Percentiles rank a stretch among this genome's conserved stretches.
Conservation (phyloP, 148 eudicot genomes). For the Cornus kousa region DNA sequence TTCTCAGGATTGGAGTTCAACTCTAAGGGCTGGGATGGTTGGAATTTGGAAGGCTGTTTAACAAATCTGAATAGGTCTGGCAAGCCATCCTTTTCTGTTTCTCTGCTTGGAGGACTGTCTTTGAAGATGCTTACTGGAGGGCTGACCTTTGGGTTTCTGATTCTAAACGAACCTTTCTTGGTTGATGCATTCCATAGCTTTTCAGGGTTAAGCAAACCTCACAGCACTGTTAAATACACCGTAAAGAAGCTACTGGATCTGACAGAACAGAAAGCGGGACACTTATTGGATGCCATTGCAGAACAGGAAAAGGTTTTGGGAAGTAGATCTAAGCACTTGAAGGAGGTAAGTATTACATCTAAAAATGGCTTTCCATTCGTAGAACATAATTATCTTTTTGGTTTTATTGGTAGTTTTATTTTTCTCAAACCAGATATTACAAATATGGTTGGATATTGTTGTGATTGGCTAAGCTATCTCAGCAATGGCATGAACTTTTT, state of each 20-base stretch:
- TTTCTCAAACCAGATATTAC: neutral
- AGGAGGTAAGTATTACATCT: conserved; percentile 49
- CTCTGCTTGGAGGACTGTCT: conserved; percentile 82
- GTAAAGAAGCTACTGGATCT: conserved; percentile 81
- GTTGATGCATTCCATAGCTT: conserved; percentile 60
- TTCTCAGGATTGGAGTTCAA: conserved; percentile 81
- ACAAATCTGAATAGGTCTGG: conserved; percentile 44
- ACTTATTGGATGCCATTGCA: conserved; percentile 38
- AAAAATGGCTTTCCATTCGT: neutral
- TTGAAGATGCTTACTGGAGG: conserved; percentile 88
- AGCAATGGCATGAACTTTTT: neutral
- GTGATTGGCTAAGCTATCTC: neutral
- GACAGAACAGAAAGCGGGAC: conserved; percentile 47
- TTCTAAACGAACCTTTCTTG: conserved; percentile 58
- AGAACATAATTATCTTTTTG: neutral
- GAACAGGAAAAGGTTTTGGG: conserved; percentile 58
- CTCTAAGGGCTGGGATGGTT: conserved; percentile 41
- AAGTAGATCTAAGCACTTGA: conserved; percentile 60
- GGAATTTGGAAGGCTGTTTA: conserved; percentile 69
- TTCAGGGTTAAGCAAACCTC: conserved; percentile 79
- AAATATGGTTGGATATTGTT: neutral
- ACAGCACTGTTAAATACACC: conserved; percentile 71
- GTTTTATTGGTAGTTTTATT: neutral
- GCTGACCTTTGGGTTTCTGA: conserved; percentile 72
- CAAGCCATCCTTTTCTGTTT: conserved; percentile 53